Percentiles rank a stretch among this genome's conserved stretches.
These are phyloP conservation scores for Rhodosporidiobolus odoratus DNA, from an alignment of 768 basidiomycete species.

Conservation along the genomic window DNA sequence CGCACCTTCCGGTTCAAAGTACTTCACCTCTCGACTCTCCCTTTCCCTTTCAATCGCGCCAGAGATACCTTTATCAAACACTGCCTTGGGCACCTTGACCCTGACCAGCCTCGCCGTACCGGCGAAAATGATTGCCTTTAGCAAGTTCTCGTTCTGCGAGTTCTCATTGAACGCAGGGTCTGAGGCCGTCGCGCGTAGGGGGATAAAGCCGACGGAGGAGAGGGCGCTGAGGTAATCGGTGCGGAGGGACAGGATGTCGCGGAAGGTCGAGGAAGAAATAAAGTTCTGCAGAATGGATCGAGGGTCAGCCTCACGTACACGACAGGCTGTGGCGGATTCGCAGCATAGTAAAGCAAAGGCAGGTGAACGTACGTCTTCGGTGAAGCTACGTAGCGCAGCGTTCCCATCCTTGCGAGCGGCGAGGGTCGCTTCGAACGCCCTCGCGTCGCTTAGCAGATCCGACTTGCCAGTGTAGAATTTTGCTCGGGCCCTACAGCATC, in stretches of 20 bases:
- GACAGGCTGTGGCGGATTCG: no score
- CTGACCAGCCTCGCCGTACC: slow-evolving; percentile 76
- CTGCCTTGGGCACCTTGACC: slow-evolving; percentile 66
- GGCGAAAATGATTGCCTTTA: slow-evolving; percentile 78
- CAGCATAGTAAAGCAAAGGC: neutral
- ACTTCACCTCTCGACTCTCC: slow-evolving; percentile 73
- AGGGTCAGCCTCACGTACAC: neutral
- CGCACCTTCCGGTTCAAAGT: slow-evolving; percentile 62
- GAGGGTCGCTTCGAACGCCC: slow-evolving; percentile 62
- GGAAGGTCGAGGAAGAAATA: slow-evolving; percentile 65
- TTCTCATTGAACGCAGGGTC: slow-evolving; percentile 60
- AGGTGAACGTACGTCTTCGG: slow-evolving; percentile 56
- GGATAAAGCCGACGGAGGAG: slow-evolving; percentile 64
- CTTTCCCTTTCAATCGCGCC: slow-evolving; percentile 82
- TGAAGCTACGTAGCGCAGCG: slow-evolving; percentile 58
- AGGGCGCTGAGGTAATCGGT: slow-evolving; percentile 71
- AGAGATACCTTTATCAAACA: slow-evolving; percentile 76
- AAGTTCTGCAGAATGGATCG: slow-evolving; percentile 59
- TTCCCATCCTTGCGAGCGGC: slow-evolving; percentile 46
- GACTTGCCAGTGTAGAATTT: slow-evolving; percentile 67
- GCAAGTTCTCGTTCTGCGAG: slow-evolving; percentile 62
- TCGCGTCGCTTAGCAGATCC: slow-evolving; percentile 75
- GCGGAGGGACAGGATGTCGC: slow-evolving; percentile 71
- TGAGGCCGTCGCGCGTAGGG: slow-evolving; percentile 51
- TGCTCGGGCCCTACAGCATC: slow-evolving; percentile 58